Percentiles rank a stretch among this genome's conserved stretches.
Evolutionary conservation across 2,329 filamentous ascomycete genomes (phyloP).

Genomic region (Aspergillus floridensis): DNA sequence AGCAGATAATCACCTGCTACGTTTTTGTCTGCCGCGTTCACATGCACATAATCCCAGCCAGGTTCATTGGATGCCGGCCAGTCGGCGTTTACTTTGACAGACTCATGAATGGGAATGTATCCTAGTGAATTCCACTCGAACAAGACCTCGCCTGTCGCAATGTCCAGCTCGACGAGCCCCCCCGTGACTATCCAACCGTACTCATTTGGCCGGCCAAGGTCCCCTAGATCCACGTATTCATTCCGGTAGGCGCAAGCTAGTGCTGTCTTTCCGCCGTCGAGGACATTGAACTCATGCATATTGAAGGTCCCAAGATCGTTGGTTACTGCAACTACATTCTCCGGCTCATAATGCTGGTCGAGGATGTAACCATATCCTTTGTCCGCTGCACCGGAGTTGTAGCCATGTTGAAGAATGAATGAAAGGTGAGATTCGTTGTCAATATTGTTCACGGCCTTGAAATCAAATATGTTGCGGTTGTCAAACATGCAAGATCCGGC

Average conservation of each 20-base stretch:
- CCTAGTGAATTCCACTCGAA: conserved; percentile 39
- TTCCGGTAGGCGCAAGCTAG: conserved; percentile 30
- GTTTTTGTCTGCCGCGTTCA: conserved; percentile 44
- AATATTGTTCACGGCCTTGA: conserved; percentile 46
- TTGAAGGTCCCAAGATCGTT: conserved; percentile 34
- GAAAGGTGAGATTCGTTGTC: conserved; percentile 47
- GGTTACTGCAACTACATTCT: conserved; percentile 34
- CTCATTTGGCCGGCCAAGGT: conserved; percentile 33
- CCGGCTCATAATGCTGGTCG: conserved; percentile 46
- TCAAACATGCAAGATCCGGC: conserved; percentile 48
- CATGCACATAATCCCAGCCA: conserved; percentile 39
- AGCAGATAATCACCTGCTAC: conserved; percentile 40
- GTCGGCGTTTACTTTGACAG: conserved; percentile 21
- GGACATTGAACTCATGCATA: conserved; percentile 44
- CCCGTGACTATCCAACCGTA: conserved; percentile 32
- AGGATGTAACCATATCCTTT: conserved; percentile 50
- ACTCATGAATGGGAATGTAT: conserved; percentile 34
- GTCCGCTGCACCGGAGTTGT: conserved; percentile 33
- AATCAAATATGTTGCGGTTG: conserved; percentile 49
- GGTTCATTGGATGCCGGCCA: conserved; percentile 13
- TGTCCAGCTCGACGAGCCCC: conserved; percentile 40
- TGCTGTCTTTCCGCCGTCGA: conserved; percentile 36
- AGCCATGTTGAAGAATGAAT: conserved; percentile 40
- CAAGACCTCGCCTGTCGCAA: conserved; percentile 33
- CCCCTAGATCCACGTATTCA: conserved; percentile 23